A percentile compares a stretch with the other conserved stretches of the same genome.
Conservation (phyloP, 108 stramenopile species). For the Pseudonitzschia pungens region DNA sequence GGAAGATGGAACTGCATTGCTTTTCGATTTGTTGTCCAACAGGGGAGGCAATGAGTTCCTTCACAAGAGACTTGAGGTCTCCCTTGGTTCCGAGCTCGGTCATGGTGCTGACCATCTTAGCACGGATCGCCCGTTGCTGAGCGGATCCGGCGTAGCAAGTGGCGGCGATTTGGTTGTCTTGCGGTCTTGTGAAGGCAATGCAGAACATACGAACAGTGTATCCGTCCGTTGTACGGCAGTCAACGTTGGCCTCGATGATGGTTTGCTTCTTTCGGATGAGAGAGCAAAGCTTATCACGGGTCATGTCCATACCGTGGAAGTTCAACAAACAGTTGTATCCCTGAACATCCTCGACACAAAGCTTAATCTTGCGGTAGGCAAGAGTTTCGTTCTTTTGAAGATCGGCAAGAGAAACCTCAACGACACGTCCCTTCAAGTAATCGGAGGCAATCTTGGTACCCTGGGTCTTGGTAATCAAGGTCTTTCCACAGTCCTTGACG, state of each 20-base stretch:
- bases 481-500: constrained; percentile 94
- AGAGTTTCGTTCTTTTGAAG: constrained; percentile 94
- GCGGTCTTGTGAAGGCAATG: constrained; percentile 98
- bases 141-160: constrained; percentile 98
- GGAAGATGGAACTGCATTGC: constrained; percentile 91
- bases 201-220: constrained; percentile 98
- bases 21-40: constrained; percentile 94
- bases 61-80: constrained; percentile 96
- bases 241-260: constrained; percentile 98
- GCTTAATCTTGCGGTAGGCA: constrained; percentile 97
- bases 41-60: constrained; percentile 94
- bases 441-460: constrained; percentile 99
- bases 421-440: constrained; percentile 96
- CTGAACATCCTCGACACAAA: constrained; percentile 99
- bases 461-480: constrained; percentile 97
- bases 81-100: constrained; percentile 95
- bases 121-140: constrained; percentile 94
- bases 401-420: constrained; percentile 97
- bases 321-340: constrained; percentile 98
- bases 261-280: constrained; percentile 99
- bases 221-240: constrained; percentile 97
- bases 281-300: constrained; percentile 99
- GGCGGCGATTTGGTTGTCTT: constrained; percentile 94
- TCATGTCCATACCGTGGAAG: constrained; percentile 99
- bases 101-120: constrained; percentile 97